Evolutionary conservation across 1,284 basidiomycete genomes (phyloP).

Genomic region (Lignosus rhinocerotis): DNA sequence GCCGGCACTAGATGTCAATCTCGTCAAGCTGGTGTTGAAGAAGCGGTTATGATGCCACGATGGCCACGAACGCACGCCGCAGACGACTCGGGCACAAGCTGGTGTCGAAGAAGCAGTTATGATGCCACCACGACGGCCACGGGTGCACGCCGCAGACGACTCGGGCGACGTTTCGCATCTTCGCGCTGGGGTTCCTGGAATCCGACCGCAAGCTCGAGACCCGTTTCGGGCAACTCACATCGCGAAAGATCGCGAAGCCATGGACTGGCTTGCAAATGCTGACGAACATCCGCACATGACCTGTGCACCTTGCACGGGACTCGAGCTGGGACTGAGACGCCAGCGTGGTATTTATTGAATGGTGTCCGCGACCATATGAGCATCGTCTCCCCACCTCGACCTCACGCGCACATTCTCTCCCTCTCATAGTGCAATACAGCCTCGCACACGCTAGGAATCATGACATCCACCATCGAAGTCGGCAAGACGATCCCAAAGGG

Average conservation of each 20-base stretch:
- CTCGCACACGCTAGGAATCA: background rate
- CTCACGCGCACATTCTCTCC: background rate
- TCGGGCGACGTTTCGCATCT: too few relatives aligned
- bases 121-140: background rate
- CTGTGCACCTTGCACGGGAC: background rate
- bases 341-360: background rate
- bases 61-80: too few relatives aligned
- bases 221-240: background rate
- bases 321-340: background rate
- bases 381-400: background rate
- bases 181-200: too few relatives aligned
- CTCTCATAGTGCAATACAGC: background rate
- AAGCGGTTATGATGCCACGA: background rate
- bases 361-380: background rate
- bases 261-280: background rate
- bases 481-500: slow-evolving; percentile 67
- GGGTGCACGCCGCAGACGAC: background rate
- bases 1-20: too few relatives aligned
- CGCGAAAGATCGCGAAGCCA: background rate
- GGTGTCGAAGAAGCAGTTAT: background rate
- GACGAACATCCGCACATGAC: slow-evolving; percentile 2
- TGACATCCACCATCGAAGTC: slow-evolving; percentile 46
- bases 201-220: background rate
- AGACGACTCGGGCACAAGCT: too few relatives aligned
- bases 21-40: background rate